Evolutionary conservation across 148 eudicot species (phyloP), one percentile per base, ranked within the genome.

Genomic region (Chenopodium formosanum): DNA sequence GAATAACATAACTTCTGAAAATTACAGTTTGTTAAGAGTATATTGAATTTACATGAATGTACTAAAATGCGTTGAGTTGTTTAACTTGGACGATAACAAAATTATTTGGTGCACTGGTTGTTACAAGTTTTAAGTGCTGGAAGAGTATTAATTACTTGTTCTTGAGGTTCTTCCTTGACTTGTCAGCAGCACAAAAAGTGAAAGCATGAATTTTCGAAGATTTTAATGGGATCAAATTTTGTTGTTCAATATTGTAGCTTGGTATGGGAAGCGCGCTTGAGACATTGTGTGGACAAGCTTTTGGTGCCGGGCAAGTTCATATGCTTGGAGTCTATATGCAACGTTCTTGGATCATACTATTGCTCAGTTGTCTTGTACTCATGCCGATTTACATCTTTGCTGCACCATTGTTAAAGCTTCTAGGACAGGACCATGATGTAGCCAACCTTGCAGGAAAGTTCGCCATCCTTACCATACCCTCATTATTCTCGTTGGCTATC

Each of bases 401-500:
- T 23, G 70, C 79, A 53, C 60, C 60, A 53, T 19, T 89, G 16
- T 83, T 87, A 31, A 82, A 73, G 73, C 76, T 84, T 46, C 10
- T 53, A 53, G 60, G 60, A 53, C 60, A 53, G 20, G 60, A 53
- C 60, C 20, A 53, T 53, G 60, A 53, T 53, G 60, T 87, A 78
- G 65, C 85, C 19, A 13, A 71, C 7, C 83, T 82, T 40, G 82
- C 85, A 20, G 85, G 87, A 62, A 4, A 53, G 60, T 23, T 62
- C 84, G 81, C 91, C 63, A 46, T 89, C 77, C 85, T 76, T 40
- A 80, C 79, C 2, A 16, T 88, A 77, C 97, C 97, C 8, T 89
- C 89, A 25, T 73, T 89, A n/a, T 91, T 92, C 63, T 88, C 94
- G 0, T 88, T 91, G 7, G 88, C 95, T 17, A 79, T 90, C 19